Percentiles rank a stretch among this genome's conserved stretches.
These are phyloP conservation scores for Citrus medica DNA, from an alignment of 345 rosid genomes.

Conservation along the genomic window DNA sequence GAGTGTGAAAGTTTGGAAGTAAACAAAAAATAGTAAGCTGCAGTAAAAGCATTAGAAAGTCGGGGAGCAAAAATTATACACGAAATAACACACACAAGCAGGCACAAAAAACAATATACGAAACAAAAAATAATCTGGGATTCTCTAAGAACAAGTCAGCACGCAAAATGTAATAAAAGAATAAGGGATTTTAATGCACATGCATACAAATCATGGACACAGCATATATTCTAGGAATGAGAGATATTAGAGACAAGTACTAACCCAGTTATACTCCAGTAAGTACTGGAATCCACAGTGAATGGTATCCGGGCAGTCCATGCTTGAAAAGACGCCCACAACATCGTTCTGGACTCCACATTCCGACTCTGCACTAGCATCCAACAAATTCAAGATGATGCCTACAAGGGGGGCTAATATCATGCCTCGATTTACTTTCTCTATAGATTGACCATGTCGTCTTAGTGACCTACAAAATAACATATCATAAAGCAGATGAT, in stretches of 20 bases:
- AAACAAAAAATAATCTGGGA: not conserved
- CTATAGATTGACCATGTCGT: slow-evolving; percentile 67
- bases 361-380: slow-evolving; percentile 44
- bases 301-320: slow-evolving; percentile 80
- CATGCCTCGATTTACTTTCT: slow-evolving; percentile 76
- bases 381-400: slow-evolving; percentile 85
- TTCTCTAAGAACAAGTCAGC: not conserved
- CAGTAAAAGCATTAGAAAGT: too few relatives aligned
- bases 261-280: slow-evolving; percentile 83
- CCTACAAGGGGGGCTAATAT: slow-evolving; percentile 86
- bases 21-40: too few relatives aligned
- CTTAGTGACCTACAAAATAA: slow-evolving; percentile 56
- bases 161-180: not conserved
- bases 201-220: not conserved
- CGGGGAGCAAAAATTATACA: not conserved
- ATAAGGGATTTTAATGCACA: not conserved
- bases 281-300: slow-evolving; percentile 79
- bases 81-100: not conserved
- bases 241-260: slow-evolving; percentile 22
- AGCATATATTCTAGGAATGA: not conserved
- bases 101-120: too few relatives aligned
- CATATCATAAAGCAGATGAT: not conserved
- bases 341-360: slow-evolving; percentile 52
- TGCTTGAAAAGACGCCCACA: slow-evolving; percentile 68
- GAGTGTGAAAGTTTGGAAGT: not conserved